Conservation (phyloP, 192 early-diverging fungal genomes). For the Backusella luteola region DNA sequence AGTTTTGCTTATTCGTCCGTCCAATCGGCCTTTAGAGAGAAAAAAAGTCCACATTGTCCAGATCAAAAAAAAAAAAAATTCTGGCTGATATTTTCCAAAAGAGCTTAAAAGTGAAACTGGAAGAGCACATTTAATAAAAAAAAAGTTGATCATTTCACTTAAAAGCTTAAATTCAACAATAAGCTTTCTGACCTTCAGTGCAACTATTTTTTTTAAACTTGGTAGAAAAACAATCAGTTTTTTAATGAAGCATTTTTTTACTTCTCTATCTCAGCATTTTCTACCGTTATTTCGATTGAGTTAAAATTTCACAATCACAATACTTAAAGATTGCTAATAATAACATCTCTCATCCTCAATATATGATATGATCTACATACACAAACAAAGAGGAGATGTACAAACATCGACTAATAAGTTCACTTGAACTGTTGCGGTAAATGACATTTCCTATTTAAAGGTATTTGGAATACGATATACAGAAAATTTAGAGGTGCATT, state of each 20-base stretch:
- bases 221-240: not conserved
- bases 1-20: not conserved
- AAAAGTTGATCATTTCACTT: not conserved
- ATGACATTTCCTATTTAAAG: not conserved
- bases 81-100: not conserved
- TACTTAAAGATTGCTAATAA: not conserved
- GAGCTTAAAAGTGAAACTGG: not conserved
- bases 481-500: not conserved
- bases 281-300: not conserved
- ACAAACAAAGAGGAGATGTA: not conserved
- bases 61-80: not conserved
- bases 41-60: not conserved
- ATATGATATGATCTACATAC: not conserved
- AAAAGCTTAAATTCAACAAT: not conserved
- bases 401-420: not conserved
- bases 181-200: not conserved
- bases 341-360: not conserved
- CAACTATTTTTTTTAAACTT: not conserved
- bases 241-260: not conserved
- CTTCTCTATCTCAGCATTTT: no score
- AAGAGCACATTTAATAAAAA: not conserved
- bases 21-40: not conserved
- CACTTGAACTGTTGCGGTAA: not conserved
- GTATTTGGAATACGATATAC: not conserved
- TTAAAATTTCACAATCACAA: not conserved